phyloP scores from a whole-genome alignment of 106 monocot species.

The Posidonia australis region DNA sequence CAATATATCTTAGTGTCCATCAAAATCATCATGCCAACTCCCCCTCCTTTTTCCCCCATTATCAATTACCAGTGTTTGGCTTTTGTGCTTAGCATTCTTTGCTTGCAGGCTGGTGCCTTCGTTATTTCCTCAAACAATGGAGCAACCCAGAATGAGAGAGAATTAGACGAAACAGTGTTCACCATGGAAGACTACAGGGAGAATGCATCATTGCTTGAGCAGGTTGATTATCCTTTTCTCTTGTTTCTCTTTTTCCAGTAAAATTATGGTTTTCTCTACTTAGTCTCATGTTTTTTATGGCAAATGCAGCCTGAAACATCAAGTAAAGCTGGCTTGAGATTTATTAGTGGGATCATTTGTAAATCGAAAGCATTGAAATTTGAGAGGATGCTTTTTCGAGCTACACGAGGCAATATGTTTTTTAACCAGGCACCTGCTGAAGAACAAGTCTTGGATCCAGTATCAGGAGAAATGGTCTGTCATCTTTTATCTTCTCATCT shows the following conservation, averaged over 20 bases:
- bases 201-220: slow-evolving; percentile 64
- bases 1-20: neutral
- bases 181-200: slow-evolving; percentile 38
- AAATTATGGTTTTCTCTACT: neutral
- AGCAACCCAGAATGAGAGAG: slow-evolving; percentile 53
- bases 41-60: too few relatives aligned
- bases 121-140: slow-evolving; percentile 80
- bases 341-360: slow-evolving; percentile 92
- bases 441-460: slow-evolving; percentile 72
- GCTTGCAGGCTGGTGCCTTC: slow-evolving; percentile 92
- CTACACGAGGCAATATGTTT: slow-evolving; percentile 98
- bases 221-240: slow-evolving; percentile 35
- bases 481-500: neutral
- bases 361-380: slow-evolving; percentile 68
- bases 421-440: slow-evolving; percentile 92
- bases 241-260: neutral
- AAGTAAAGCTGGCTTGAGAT: slow-evolving; percentile 74
- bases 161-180: slow-evolving; percentile 71
- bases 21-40: neutral
- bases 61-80: neutral
- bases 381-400: slow-evolving; percentile 98
- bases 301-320: slow-evolving; percentile 48
- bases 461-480: slow-evolving; percentile 81
- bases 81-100: slow-evolving; percentile 18
- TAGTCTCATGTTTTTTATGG: slow-evolving; percentile 14